Evolutionary conservation across 129 eudicot genomes (phyloP), one percentile per base, ranked within the genome.

Genomic region (Helichrysum umbraculigerum): DNA sequence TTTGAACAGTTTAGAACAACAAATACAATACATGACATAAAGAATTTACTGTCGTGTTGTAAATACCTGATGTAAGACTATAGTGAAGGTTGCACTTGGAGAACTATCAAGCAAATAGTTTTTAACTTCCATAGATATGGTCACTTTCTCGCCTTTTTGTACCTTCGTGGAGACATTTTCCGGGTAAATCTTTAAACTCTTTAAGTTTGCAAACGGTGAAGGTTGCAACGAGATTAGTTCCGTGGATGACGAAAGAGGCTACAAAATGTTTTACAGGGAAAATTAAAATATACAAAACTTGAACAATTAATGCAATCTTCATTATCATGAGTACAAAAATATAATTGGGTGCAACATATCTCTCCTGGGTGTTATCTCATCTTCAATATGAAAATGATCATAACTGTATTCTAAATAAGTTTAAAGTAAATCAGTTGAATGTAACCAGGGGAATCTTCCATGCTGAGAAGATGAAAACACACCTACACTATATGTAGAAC

Each of bases 161-260:
- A 7, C 19, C 16, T 62, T 7, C 17, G 37, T 14, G 7, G 37
- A 14, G 6, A 29, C 37, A 2, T 25, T 7, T 7, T 3, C 16
- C 9, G 68, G 68, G 19, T 62, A 62, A 3, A 62, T 62, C 35
- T 25, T 28, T 62, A 62, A 62, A 62, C 68, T 62, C 41, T 25
- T 32, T 32, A 62, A 62, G 68, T 62, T 62, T 14, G 68, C 39
- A 28, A 30, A 62, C n/a, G 35, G 20, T 25, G 39, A 29, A 62
- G 68, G 16, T 9, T 61, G 67, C 0, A 22, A 21, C 28, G 68
- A 62, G 34, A 29, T 62, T 62, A 25, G 68, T 29, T 62, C 37
- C 37, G 12, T 29, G n/a, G 15, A 28, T 62, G 68, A 62, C 12
- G 68, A 62, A 62, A 62, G n/a, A 59, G 5, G 10, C 34, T 59